Evolutionary conservation across 1,139 yeast species (phyloP).

Genomic region (Magnusiomyces clavatus): DNA sequence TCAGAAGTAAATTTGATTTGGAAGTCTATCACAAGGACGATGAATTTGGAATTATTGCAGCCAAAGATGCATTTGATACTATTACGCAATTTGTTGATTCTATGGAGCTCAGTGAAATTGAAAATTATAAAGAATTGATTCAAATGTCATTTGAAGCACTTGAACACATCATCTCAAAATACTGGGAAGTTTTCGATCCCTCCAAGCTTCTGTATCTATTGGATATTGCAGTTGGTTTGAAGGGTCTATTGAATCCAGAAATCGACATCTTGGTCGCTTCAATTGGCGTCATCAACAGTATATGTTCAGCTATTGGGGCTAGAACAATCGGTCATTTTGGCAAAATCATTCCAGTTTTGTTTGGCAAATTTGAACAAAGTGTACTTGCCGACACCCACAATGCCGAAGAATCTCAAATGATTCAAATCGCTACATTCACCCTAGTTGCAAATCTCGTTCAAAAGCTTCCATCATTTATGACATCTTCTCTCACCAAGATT

Average conservation of each 20-base stretch:
- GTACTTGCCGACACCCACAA: conserved; percentile 23
- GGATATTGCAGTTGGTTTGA: conserved; percentile 43
- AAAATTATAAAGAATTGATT: conserved; percentile 41
- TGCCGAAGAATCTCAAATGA: conserved; percentile 24
- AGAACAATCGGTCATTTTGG: conserved; percentile 81
- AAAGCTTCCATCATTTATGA: conserved; percentile 80
- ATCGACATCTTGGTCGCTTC: conserved; percentile 67
- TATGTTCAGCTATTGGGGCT: conserved; percentile 72
- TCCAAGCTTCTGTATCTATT: conserved; percentile 44
- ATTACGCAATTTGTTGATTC: conserved; percentile 9
- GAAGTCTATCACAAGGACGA: conserved; percentile 28
- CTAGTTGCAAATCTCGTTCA: conserved; percentile 69
- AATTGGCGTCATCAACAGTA: conserved; percentile 60
- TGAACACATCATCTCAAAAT: conserved; percentile 54
- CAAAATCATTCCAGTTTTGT: conserved; percentile 68
- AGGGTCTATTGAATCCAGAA: conserved; percentile 45
- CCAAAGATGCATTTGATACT: conserved; percentile 24
- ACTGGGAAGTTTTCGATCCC: conserved; percentile 46
- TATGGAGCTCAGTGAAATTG: conserved; percentile 28
- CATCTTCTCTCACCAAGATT: conserved; percentile 57
- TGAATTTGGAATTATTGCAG: conserved; percentile 28
- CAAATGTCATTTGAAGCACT: conserved; percentile 68
- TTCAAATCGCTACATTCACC: conserved; percentile 51
- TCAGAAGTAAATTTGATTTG: conserved; percentile 59
- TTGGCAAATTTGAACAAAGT: conserved; percentile 48